Evolutionary conservation across 2,329 filamentous ascomycete genomes (phyloP), one percentile per base, ranked within the genome.

Genomic region (Pyricularia pennisetigena): DNA sequence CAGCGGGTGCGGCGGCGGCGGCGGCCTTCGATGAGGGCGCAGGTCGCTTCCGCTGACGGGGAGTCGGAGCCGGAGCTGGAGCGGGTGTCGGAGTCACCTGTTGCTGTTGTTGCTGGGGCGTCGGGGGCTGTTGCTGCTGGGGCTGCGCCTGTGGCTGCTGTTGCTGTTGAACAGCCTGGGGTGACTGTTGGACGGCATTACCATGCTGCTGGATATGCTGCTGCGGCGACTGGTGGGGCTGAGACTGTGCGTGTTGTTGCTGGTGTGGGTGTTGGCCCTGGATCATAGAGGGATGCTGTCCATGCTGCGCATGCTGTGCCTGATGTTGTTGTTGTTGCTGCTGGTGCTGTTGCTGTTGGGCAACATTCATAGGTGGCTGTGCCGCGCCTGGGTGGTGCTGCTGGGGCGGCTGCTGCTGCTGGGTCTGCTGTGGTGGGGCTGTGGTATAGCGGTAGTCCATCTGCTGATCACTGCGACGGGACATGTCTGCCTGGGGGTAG

Each of bases 401-500:
- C 30, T 72, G 72, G 29, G 68, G 71, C 10, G 68, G 71, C 10
- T 72, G 72, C 29, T 70, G 75, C 70, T 76, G 75, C 10, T 74
- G 74, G 20, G 16, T 2, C 41, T 20, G 41, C 20, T 54, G 41
- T 54, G 41, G 4, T 7, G 41, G 41, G 41, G 41, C 41, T 54
- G 41, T 54, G 16, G 74, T 67, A 65, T 73, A 74, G 23, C 72
- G 71, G 62, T 74, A 75, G 57, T 74, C 73, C 68, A 75, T 72
- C 59, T 72, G 41, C 8, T 54, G 70, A 2, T 75, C 74, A 68
- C 72, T 73, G 29, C 74, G 74, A 41, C 74, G 72, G 5, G 64
- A 77, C 80, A 85, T 82, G 71, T 85, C 82, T 72, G 79, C 73
- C 64, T 76, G 75, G 74, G n/a, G 30, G 32, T 82, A 83, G 72